phyloP scores from a whole-genome alignment of 2,329 filamentous ascomycete species.

The Ophiognomonia clavigignenti-juglandacearum region DNA sequence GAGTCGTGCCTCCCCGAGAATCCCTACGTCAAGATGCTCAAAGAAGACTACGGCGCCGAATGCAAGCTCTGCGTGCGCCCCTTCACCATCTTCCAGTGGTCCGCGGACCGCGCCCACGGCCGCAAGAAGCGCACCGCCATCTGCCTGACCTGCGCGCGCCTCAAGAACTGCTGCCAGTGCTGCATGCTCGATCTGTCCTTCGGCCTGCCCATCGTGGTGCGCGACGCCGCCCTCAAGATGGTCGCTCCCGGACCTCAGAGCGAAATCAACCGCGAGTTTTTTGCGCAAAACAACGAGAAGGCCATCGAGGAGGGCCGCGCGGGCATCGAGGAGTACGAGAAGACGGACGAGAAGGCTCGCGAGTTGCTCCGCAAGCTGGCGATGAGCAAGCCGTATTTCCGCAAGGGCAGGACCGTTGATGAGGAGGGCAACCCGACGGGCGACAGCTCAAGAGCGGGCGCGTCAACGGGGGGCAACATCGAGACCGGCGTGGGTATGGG shows the following conservation, averaged over 20 bases:
- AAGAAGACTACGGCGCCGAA: slow-evolving; percentile 89
- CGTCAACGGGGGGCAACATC: slow-evolving; percentile 38
- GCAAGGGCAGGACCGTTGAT: slow-evolving; percentile 75
- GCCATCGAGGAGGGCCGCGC: slow-evolving; percentile 89
- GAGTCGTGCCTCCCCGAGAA: slow-evolving; percentile 95
- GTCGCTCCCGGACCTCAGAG: slow-evolving; percentile 89
- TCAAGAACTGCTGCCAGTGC: slow-evolving; percentile 98
- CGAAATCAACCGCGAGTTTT: slow-evolving; percentile 94
- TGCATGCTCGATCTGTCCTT: slow-evolving; percentile 98
- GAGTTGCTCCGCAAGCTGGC: slow-evolving; percentile 82
- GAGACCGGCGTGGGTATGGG: slow-evolving; percentile 52
- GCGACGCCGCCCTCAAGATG: slow-evolving; percentile 97
- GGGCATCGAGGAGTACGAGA: slow-evolving; percentile 85
- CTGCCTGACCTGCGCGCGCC: slow-evolving; percentile 89
- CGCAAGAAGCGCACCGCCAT: slow-evolving; percentile 93
- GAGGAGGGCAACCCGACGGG: slow-evolving; percentile 41
- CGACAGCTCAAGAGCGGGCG: slow-evolving; percentile 32
- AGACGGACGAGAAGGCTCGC: slow-evolving; percentile 93
- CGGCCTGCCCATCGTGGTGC: slow-evolving; percentile 87
- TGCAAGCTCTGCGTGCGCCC: slow-evolving; percentile 88
- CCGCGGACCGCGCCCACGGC: slow-evolving; percentile 78
- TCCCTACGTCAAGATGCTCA: slow-evolving; percentile 97
- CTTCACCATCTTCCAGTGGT: slow-evolving; percentile 95
- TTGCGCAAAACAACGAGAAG: slow-evolving; percentile 93
- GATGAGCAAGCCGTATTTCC: slow-evolving; percentile 91